These are phyloP conservation scores for Silene uniflora DNA, from an alignment of 148 eudicot species.

Conservation along the genomic window DNA sequence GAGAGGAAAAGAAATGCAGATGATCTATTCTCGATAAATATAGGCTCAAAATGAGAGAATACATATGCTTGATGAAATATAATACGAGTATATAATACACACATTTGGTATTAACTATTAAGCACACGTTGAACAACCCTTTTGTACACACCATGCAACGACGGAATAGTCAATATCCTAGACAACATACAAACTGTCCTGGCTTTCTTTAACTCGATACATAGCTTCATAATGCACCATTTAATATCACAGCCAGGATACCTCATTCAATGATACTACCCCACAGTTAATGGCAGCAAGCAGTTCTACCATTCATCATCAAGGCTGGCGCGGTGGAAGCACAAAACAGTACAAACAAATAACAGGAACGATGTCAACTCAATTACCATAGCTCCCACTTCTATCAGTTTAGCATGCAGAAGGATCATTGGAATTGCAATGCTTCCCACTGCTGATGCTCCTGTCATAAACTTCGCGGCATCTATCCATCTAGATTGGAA, in stretches of 20 bases:
- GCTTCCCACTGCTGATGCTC: conserved; percentile 95
- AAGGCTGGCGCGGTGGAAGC: conserved; percentile 87
- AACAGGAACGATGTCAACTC: conserved; percentile 84
- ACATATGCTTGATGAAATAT: no score
- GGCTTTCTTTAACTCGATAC: no score
- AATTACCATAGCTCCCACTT: conserved; percentile 81
- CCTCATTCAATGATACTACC: background rate
- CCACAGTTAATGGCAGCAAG: background rate
- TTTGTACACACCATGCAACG: background rate
- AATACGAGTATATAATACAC: background rate
- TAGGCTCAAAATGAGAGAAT: no score
- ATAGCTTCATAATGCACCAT: no score
- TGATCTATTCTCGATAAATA: no score
- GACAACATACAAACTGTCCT: no score
- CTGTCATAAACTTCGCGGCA: conserved; percentile 95
- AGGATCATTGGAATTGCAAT: conserved; percentile 89
- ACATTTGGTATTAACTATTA: background rate
- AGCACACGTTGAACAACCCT: background rate
- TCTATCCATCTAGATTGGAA: conserved; percentile 64
- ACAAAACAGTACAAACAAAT: conserved; percentile 78
- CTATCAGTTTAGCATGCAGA: conserved; percentile 73
- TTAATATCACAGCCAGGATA: background rate
- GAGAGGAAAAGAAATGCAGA: no score
- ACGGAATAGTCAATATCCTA: background rate
- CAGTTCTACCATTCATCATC: conserved; percentile 67